Evolutionary conservation across 202 grass and related monocot genomes (phyloP).

Genomic region (Zoysia matrella): DNA sequence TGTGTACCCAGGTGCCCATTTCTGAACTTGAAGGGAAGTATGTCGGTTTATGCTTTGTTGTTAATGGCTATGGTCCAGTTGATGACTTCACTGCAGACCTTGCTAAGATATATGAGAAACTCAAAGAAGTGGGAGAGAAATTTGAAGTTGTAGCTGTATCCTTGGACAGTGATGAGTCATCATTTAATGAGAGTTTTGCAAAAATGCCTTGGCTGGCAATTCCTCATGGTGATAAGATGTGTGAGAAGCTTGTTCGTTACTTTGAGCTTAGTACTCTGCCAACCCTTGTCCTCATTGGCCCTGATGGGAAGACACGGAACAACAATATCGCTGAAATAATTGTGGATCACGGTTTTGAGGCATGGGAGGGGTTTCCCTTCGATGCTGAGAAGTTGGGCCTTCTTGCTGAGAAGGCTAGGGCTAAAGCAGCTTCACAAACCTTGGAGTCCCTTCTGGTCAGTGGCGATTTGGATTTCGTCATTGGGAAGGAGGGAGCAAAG

Average conservation of each 20-base stretch:
- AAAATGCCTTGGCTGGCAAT: constrained; percentile 65
- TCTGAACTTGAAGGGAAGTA: constrained; percentile 25
- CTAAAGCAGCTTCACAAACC: too few species aligned
- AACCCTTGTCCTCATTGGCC: constrained; percentile 73
- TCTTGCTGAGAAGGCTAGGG: too few species aligned
- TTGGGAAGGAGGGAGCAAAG: too few species aligned
- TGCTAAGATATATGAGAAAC: constrained; percentile 42
- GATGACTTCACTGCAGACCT: constrained; percentile 53
- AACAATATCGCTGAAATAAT: constrained; percentile 61
- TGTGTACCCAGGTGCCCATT: constrained; percentile 63
- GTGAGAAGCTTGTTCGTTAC: constrained; percentile 64
- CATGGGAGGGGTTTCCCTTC: constrained; percentile 62
- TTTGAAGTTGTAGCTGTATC: too few species aligned
- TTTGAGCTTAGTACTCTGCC: constrained; percentile 74
- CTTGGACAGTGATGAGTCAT: too few species aligned
- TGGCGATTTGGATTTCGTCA: too few species aligned
- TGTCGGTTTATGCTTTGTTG: constrained; percentile 49
- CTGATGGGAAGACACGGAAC: constrained; percentile 81
- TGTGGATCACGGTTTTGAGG: constrained; percentile 48
- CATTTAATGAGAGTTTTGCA: too few species aligned
- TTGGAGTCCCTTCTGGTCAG: too few species aligned
- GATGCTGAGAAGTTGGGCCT: constrained; percentile 1
- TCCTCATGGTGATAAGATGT: constrained; percentile 68
- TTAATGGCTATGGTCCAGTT: constrained; percentile 22
- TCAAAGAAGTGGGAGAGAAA: too few species aligned